Evolutionary conservation across 2,329 filamentous ascomycete genomes (phyloP).

Genomic region (Pseudocercospora ulei): DNA sequence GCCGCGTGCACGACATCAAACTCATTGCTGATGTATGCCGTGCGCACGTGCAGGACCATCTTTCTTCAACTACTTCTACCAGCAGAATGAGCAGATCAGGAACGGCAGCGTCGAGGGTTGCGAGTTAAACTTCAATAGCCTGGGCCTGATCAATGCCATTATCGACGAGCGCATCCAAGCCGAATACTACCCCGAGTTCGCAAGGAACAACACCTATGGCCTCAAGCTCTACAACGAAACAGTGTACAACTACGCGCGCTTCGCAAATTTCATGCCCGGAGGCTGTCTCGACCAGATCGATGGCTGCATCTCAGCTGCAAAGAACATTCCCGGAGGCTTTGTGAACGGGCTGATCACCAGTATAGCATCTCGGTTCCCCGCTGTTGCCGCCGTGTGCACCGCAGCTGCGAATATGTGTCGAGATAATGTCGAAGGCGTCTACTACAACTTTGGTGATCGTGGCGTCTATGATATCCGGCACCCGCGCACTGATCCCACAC

Average conservation of each 20-base stretch:
- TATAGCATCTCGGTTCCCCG: conserved; percentile 7
- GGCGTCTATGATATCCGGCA: conserved; percentile 52
- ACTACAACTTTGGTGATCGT: conserved; percentile 37
- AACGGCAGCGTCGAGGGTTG: conserved; percentile 22
- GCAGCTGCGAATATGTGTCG: conserved; percentile 49
- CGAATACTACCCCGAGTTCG: conserved; percentile 44
- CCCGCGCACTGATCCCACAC: conserved; percentile 36
- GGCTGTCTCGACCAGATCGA: conserved; percentile 46
- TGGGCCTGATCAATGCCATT: conserved; percentile 5
- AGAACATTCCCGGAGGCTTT: conserved; percentile 26
- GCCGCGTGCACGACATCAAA: neutral
- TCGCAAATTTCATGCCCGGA: conserved; percentile 28
- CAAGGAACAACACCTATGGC: conserved; percentile 48
- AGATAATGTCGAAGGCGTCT: conserved; percentile 48
- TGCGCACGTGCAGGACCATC: conserved; percentile 49
- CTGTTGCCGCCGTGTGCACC: conserved; percentile 41
- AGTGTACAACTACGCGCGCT: conserved; percentile 49
- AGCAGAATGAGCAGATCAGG: conserved; percentile 45
- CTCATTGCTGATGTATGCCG: conserved; percentile 43
- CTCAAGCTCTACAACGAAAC: conserved; percentile 49
- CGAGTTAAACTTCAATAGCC: conserved; percentile 15
- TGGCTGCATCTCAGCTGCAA: conserved; percentile 43
- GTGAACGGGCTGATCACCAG: conserved; percentile 19
- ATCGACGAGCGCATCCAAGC: conserved; percentile 35
- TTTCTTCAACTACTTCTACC: conserved; percentile 48